phyloP scores from a whole-genome alignment of 192 early-diverging fungal genomes.

The Nowakowskiella sp. region DNA sequence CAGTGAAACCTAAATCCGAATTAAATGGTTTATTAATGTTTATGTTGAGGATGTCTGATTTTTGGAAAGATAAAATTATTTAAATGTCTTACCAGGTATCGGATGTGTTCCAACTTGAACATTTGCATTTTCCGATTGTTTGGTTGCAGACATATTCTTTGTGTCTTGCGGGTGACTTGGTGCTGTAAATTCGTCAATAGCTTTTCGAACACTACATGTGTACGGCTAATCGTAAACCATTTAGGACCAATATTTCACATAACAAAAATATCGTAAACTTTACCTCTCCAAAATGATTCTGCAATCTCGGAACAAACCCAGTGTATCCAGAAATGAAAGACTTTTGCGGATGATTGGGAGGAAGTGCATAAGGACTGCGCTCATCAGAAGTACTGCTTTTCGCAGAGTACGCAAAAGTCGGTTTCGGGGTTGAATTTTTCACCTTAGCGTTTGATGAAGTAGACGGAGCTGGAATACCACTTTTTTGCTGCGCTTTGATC shows the following conservation, averaged over 20 bases:
- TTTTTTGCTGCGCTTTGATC: slow-evolving; percentile 25
- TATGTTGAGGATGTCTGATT: neutral
- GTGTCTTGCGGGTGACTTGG: slow-evolving; percentile 21
- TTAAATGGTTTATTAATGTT: neutral
- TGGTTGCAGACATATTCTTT: slow-evolving; percentile 5
- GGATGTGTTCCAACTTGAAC: slow-evolving; percentile 24
- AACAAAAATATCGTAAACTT: slow-evolving; percentile 6
- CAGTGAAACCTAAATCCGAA: slow-evolving; percentile 44
- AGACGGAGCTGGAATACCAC: slow-evolving; percentile 1
- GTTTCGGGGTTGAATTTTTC: slow-evolving; percentile 12
- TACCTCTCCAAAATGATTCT: slow-evolving; percentile 58
- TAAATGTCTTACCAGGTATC: slow-evolving; percentile 25
- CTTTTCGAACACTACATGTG: slow-evolving; percentile 39
- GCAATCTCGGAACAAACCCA: slow-evolving; percentile 48
- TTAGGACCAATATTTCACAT: neutral
- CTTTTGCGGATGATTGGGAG: slow-evolving; percentile 40
- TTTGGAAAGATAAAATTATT: neutral
- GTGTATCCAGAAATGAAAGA: slow-evolving; percentile 50
- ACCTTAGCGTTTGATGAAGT: slow-evolving; percentile 9
- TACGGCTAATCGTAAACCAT: slow-evolving; percentile 30
- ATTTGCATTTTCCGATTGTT: slow-evolving; percentile 13
- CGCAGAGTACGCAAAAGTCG: slow-evolving; percentile 17
- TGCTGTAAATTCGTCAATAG: slow-evolving; percentile 43
- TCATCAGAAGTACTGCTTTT: no score
- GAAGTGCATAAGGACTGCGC: slow-evolving; percentile 43